Evolutionary conservation across 2,329 filamentous ascomycete species (phyloP).

Genomic region (Fusarium buharicum): DNA sequence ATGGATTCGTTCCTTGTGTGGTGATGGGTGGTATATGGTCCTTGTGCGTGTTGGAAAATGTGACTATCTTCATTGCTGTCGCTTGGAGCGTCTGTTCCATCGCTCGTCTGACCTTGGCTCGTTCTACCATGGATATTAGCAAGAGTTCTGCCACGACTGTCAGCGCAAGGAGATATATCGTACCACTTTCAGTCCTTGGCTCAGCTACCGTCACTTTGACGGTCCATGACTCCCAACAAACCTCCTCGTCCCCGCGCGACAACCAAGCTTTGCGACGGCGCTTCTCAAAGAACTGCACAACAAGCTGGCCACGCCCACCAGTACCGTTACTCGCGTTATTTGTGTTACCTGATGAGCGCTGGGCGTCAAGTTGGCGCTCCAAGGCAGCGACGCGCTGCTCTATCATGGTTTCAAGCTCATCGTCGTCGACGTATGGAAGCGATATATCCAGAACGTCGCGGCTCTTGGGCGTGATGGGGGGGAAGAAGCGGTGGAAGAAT

Average conservation of each 20-base stretch:
- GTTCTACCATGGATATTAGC: conserved; percentile 64
- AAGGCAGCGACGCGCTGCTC: conserved; percentile 85
- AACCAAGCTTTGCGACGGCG: conserved; percentile 83
- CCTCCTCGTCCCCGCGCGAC: conserved; percentile 85
- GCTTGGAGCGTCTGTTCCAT: conserved; percentile 92
- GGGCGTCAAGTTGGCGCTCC: conserved; percentile 77
- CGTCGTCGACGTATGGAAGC: conserved; percentile 87
- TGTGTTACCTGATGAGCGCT: conserved; percentile 55
- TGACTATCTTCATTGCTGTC: conserved; percentile 89
- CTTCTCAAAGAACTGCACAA: conserved; percentile 95
- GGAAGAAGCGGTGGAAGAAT: conserved; percentile 99
- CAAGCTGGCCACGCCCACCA: conserved; percentile 79
- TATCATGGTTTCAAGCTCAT: conserved; percentile 91
- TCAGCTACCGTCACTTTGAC: conserved; percentile 93
- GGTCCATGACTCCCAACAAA: conserved; percentile 97
- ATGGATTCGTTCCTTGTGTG: conserved; percentile 91
- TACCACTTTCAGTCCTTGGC: conserved; percentile 87
- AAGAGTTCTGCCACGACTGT: background rate
- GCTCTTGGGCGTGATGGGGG: conserved; percentile 81
- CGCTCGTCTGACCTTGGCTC: conserved; percentile 85
- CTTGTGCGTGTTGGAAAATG: conserved; percentile 86
- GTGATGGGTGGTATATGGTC: conserved; percentile 98
- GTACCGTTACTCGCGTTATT: conserved; percentile 35
- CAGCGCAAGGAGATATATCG: conserved; percentile 42
- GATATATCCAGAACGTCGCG: conserved; percentile 92